Evolutionary conservation across 2,329 filamentous ascomycete species (phyloP).

Genomic region (Aspergillus novofumigatus): DNA sequence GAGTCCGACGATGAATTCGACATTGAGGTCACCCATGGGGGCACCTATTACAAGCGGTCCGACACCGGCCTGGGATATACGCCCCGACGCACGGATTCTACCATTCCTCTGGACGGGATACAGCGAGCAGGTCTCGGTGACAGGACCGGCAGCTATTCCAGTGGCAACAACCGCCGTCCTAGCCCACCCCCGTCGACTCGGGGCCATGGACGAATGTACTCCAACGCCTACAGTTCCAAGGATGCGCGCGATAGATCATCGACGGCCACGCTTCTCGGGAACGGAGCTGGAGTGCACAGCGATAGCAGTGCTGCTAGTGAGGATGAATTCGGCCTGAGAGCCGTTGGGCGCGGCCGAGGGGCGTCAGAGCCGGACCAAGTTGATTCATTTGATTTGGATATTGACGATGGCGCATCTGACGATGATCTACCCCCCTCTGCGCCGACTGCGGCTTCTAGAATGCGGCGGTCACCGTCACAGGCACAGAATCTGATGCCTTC

Average conservation of each 20-base stretch:
- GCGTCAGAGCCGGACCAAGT: slow-evolving; percentile 18
- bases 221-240: slow-evolving; percentile 43
- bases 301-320: slow-evolving; percentile 43
- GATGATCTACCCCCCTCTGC: slow-evolving; percentile 59
- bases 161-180: slow-evolving; percentile 52
- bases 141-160: slow-evolving; percentile 50
- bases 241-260: slow-evolving; percentile 39
- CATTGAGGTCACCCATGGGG: slow-evolving; percentile 71
- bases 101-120: slow-evolving; percentile 52
- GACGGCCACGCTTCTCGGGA: slow-evolving; percentile 50
- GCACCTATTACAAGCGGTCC: slow-evolving; percentile 75
- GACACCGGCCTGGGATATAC: slow-evolving; percentile 73
- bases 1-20: slow-evolving; percentile 99
- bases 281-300: slow-evolving; percentile 36
- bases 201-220: slow-evolving; percentile 50
- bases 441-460: slow-evolving; percentile 26
- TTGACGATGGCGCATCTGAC: slow-evolving; percentile 44
- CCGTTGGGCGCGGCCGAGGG: slow-evolving; percentile 35
- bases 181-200: slow-evolving; percentile 43
- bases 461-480: slow-evolving; percentile 37
- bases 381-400: slow-evolving; percentile 37
- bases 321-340: slow-evolving; percentile 47
- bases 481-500: slow-evolving; percentile 22
- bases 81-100: slow-evolving; percentile 60
- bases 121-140: slow-evolving; percentile 30